A percentile compares a stretch with the other conserved stretches of the same genome.
phyloP scores from a whole-genome alignment of 1,284 basidiomycete species.

The Moesziomyces antarcticus region DNA sequence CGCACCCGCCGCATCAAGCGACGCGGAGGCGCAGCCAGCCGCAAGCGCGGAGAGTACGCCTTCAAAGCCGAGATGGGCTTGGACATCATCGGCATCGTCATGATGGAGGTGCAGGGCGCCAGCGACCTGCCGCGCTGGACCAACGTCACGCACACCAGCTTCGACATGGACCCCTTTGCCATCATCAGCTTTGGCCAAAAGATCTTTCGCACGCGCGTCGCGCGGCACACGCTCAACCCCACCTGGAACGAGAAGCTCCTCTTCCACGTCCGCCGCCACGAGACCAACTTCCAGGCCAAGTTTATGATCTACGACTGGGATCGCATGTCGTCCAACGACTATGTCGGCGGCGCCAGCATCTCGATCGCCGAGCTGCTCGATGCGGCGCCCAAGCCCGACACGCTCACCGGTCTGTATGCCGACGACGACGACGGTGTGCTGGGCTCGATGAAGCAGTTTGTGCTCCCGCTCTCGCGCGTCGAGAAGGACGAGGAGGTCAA shows the following conservation, averaged over 20 bases:
- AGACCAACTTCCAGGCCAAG: constrained; percentile 71
- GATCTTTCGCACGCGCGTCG: constrained; percentile 85
- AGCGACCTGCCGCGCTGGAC: constrained; percentile 84
- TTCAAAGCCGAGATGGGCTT: constrained; percentile 74
- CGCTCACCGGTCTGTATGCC: constrained; percentile 54
- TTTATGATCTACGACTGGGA: constrained; percentile 66
- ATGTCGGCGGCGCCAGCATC: constrained; percentile 56
- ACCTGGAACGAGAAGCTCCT: constrained; percentile 94
- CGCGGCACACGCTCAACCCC: constrained; percentile 76
- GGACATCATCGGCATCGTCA: constrained; percentile 92
- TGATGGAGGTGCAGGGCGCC: constrained; percentile 80
- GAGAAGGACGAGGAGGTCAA: constrained; percentile 55
- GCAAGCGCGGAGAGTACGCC: constrained; percentile 69
- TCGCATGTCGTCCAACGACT: constrained; percentile 62
- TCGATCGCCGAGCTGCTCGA: constrained; percentile 52
- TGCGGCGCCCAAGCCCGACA: constrained; percentile 53
- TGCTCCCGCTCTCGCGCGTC: constrained; percentile 47
- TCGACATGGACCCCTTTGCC: constrained; percentile 98
- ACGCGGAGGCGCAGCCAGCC: constrained; percentile 49
- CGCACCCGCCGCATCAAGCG: constrained; percentile 9
- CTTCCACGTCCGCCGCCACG: constrained; percentile 91
- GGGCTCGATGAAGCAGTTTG: constrained; percentile 42
- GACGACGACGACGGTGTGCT: constrained; percentile 43
- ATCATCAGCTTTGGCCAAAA: constrained; percentile 97
- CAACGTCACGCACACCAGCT: constrained; percentile 76